Evolutionary conservation across 345 rosid species (phyloP).

Genomic region (Combretum micranthum): DNA sequence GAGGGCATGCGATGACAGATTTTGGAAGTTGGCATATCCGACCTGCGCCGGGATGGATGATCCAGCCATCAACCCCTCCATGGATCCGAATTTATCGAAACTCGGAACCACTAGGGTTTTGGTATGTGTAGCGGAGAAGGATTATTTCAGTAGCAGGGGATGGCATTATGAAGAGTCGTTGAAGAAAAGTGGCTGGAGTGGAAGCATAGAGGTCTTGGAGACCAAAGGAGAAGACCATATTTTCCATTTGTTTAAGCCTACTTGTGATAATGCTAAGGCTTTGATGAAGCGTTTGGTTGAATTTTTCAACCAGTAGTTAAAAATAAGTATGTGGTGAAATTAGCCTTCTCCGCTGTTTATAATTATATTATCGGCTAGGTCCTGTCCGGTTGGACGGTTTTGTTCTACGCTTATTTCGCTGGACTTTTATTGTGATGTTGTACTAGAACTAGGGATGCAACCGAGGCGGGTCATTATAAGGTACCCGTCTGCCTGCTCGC

Average conservation of each 20-base stretch:
- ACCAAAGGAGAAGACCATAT: slow-evolving; percentile 12
- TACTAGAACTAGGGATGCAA: too few species aligned
- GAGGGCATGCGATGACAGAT: background rate
- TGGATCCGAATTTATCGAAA: slow-evolving; percentile 17
- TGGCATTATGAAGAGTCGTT: slow-evolving; percentile 12
- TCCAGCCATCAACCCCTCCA: slow-evolving; percentile 29
- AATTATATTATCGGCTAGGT: too few species aligned
- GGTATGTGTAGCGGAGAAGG: slow-evolving; percentile 33
- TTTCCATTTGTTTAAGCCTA: slow-evolving; percentile 10
- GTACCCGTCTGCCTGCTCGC: too few species aligned
- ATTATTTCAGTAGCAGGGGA: slow-evolving; percentile 16
- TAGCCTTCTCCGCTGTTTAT: too few species aligned
- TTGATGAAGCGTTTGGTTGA: slow-evolving; percentile 9
- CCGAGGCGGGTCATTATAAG: too few species aligned
- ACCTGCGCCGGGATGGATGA: slow-evolving; percentile 27
- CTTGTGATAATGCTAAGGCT: slow-evolving; percentile 7
- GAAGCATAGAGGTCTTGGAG: slow-evolving; percentile 11
- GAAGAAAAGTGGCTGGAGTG: slow-evolving; percentile 15
- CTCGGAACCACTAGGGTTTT: slow-evolving; percentile 23
- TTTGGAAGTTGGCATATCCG: slow-evolving; percentile 17
- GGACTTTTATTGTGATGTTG: too few species aligned
- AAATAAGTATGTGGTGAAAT: background rate
- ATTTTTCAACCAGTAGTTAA: slow-evolving; percentile 14
- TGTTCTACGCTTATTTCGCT: too few species aligned
- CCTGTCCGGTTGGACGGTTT: too few species aligned